These are phyloP conservation scores for Yarrowia sp. DNA, from an alignment of 805 yeast genomes.

Conservation along the genomic window DNA sequence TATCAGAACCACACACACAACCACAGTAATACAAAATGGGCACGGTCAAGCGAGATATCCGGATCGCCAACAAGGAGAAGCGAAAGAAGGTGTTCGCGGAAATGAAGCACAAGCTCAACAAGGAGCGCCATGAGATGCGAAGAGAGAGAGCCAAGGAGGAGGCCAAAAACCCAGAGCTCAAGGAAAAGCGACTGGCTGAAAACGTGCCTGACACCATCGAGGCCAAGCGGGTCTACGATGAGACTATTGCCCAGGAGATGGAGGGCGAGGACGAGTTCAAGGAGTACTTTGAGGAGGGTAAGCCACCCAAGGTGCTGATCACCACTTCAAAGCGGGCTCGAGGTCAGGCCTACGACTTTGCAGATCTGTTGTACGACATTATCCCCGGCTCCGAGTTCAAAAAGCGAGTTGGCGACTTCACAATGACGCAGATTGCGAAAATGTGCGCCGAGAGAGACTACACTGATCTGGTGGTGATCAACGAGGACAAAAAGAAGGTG, in stretches of 20 bases:
- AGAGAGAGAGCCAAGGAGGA: constrained; percentile 89
- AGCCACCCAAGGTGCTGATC: constrained; percentile 83
- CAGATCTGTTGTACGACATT: constrained; percentile 81
- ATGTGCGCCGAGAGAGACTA: constrained; percentile 82
- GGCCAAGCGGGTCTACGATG: constrained; percentile 83
- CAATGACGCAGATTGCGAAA: constrained; percentile 85
- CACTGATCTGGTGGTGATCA: constrained; percentile 86
- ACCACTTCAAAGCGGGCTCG: constrained; percentile 90
- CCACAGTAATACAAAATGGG: constrained; percentile 8
- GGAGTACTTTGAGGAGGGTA: constrained; percentile 58
- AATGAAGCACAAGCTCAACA: constrained; percentile 74
- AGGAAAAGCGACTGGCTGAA: constrained; percentile 75
- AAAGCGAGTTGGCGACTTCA: constrained; percentile 83
- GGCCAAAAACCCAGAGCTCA: constrained; percentile 78
- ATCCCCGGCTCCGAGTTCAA: constrained; percentile 86
- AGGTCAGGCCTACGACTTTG: constrained; percentile 87
- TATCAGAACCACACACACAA: neutral
- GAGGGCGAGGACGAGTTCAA: constrained; percentile 63
- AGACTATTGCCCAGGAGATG: constrained; percentile 63
- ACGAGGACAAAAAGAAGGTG: constrained; percentile 91
- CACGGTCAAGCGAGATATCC: constrained; percentile 17
- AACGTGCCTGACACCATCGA: constrained; percentile 87
- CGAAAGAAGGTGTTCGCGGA: constrained; percentile 80
- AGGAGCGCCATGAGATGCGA: constrained; percentile 77
- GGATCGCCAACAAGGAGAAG: constrained; percentile 65